phyloP scores from a whole-genome alignment of 2,329 filamentous ascomycete species.

The Leptographium lundbergii region DNA sequence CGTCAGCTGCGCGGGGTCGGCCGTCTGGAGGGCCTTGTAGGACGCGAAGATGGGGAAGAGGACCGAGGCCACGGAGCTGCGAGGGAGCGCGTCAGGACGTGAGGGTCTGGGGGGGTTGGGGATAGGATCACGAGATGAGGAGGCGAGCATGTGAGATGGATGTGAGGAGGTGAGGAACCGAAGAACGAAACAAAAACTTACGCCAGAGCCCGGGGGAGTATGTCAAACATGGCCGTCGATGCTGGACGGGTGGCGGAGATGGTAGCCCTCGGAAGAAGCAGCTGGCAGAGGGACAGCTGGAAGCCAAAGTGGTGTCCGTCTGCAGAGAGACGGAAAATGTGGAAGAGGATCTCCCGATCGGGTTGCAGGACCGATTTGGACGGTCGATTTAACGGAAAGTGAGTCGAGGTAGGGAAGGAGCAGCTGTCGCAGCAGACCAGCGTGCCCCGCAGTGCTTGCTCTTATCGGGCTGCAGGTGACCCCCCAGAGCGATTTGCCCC shows the following conservation, averaged over 20 bases:
- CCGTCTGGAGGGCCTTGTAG: slow-evolving; percentile 92
- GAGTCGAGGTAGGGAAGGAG: too few species aligned
- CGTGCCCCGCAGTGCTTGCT: too few species aligned
- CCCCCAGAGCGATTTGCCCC: neutral
- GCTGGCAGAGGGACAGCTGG: neutral
- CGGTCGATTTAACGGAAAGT: too few species aligned
- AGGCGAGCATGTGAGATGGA: slow-evolving; percentile 1
- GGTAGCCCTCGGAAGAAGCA: neutral
- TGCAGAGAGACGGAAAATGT: too few species aligned
- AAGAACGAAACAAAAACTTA: neutral
- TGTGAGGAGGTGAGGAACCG: neutral
- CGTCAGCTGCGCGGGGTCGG: slow-evolving; percentile 75
- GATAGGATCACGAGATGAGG: neutral
- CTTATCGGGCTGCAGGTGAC: neutral
- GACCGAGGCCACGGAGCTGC: slow-evolving; percentile 73
- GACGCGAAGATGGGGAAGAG: slow-evolving; percentile 94
- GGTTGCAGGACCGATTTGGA: too few species aligned
- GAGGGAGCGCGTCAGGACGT: neutral
- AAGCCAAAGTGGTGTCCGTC: neutral
- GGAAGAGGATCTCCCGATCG: too few species aligned
- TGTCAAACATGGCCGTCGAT: slow-evolving; percentile 10
- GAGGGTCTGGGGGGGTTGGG: too few species aligned
- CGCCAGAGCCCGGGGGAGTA: slow-evolving; percentile 11
- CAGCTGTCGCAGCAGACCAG: too few species aligned
- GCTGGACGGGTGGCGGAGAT: neutral